Base-by-base conservation (phyloP, 2,329 filamentous ascomycete species). In the Zasmidium angulare region DNA sequence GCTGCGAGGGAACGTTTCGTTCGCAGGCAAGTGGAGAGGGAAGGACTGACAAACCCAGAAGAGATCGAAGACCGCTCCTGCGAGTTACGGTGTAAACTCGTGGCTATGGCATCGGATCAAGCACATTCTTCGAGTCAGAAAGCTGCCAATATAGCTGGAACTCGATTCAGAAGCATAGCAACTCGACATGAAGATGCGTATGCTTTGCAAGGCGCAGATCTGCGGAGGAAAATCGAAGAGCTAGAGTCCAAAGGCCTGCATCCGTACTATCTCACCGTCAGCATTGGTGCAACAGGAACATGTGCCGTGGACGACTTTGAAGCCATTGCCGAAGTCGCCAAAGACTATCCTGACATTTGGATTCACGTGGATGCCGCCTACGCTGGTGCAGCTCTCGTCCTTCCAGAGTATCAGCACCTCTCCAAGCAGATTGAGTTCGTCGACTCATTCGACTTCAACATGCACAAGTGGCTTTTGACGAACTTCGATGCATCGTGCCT, bases 401-500 rank as follows among this genome's bases (percentile, higher is more conserved):
- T 89, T 21, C 89, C 91, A 2, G 91, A 96, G 74, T 89, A 90
- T 75, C 89, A 91, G 63, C 82, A 88, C 66, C 81, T 91, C 52
- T 81, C 87, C 1, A 71, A 79, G 21, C 77, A 85, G 9, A 82
- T 93, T 53, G 77, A 81, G 1, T 77, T 81, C 21, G 92, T 96
- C 72, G 90, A 96, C 79, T 92, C 88, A 64, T 96, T 96, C 82
- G 88, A 96, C 76, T 86, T 93, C 79, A 98, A 97, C 80, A 89
- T 96, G 84, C 93, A 97, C 82, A 98, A 98, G 79, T 97, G 93
- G 93, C 82, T 97, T 50, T 86, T 97, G 19, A 92, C 91, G 58
- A 96, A 96, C 76, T 97, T 97, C 70, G 93, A 98, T 70, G 84
- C 84, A 6, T 91, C 89, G 56, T 89, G 89, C 65, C 82, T 96